Conservation (phyloP, 805 yeast genomes). For the Blastobotrys robertii region DNA sequence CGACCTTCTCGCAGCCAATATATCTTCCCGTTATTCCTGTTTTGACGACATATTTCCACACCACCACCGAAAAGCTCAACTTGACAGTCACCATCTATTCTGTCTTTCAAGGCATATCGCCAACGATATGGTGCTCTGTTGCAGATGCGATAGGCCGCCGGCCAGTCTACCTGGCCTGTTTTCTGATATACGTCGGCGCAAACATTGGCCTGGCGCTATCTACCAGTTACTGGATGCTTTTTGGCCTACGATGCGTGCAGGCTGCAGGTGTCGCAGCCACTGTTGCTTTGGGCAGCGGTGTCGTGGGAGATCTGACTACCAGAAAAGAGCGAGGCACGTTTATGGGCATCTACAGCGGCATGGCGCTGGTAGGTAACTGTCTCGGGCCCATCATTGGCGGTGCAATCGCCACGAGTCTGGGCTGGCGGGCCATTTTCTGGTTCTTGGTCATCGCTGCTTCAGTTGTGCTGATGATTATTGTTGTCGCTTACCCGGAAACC, state of each 20-base stretch:
- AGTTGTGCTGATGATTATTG: conserved; percentile 24
- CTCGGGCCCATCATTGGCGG: conserved; percentile 64
- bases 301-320: conserved; percentile 63
- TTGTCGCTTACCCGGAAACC: conserved; percentile 62
- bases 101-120: conserved; percentile 66
- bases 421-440: conserved; percentile 62
- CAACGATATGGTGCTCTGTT: conserved; percentile 60
- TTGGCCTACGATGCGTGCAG: conserved; percentile 60
- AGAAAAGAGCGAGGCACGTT: conserved; percentile 62
- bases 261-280: conserved; percentile 71
- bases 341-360: conserved; percentile 56
- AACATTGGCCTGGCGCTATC: conserved; percentile 57
- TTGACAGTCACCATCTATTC: conserved; percentile 68
- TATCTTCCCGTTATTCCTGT: conserved; percentile 69
- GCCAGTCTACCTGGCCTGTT: conserved; percentile 50
- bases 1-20: conserved; percentile 65
- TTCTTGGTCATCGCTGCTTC: conserved; percentile 61
- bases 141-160: conserved; percentile 69
- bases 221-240: conserved; percentile 46
- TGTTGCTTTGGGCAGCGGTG: conserved; percentile 58
- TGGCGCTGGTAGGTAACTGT: conserved; percentile 62
- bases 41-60: conserved; percentile 43
- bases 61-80: conserved; percentile 50
- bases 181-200: conserved; percentile 48
- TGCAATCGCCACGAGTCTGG: conserved; percentile 33